These are phyloP conservation scores for Stephanodiscus minutulus DNA, from an alignment of 108 stramenopile genomes.

Conservation along the genomic window DNA sequence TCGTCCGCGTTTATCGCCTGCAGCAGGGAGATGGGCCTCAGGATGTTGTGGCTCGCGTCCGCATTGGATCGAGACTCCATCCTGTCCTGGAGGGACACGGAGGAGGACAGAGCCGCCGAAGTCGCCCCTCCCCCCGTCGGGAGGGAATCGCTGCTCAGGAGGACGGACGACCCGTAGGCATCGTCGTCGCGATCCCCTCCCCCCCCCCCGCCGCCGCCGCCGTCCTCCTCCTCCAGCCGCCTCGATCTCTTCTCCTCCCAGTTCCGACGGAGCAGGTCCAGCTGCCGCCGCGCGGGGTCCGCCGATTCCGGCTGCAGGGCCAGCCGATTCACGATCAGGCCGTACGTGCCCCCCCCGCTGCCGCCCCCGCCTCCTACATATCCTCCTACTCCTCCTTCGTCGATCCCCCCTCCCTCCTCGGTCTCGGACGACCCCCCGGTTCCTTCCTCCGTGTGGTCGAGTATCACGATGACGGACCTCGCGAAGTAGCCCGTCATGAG, in stretches of 20 bases:
- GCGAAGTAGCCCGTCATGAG: conserved; percentile 75
- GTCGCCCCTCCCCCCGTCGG: background rate
- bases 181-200: conserved; percentile 40
- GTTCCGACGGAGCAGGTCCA: conserved; percentile 31
- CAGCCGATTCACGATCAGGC: conserved; percentile 77
- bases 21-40: conserved; percentile 28
- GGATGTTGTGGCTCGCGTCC: conserved; percentile 2
- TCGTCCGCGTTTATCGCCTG: conserved; percentile 30
- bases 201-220: background rate
- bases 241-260: conserved; percentile 32
- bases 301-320: conserved; percentile 44
- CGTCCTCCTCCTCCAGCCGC: conserved; percentile 25
- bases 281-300: conserved; percentile 18
- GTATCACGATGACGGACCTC: conserved; percentile 71
- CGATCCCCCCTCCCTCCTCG: conserved; percentile 16
- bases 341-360: conserved; percentile 68
- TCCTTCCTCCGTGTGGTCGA: conserved; percentile 56
- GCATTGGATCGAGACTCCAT: conserved; percentile 2
- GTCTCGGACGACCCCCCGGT: background rate
- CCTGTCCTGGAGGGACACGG: background rate
- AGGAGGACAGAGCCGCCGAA: conserved; percentile 5
- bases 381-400: conserved; percentile 16
- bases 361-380: background rate
- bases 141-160: background rate
- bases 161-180: background rate